phyloP scores from a whole-genome alignment of 1,139 yeast species.

The Hanseniaspora sp. region DNA sequence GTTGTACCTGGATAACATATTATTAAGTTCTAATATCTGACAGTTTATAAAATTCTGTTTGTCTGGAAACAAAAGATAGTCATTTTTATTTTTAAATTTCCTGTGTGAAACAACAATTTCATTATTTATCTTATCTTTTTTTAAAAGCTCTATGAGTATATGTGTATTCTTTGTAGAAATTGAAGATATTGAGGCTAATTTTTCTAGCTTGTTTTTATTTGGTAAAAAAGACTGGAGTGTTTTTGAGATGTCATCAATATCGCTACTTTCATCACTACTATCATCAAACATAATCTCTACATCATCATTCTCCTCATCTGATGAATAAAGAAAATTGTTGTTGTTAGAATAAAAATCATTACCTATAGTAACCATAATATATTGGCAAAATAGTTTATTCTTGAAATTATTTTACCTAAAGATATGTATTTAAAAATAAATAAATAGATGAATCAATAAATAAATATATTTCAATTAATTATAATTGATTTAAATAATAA shows the following conservation, averaged over 20 bases:
- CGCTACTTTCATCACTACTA: neutral
- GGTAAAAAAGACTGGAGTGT: too few relatives aligned
- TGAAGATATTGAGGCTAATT: too few relatives aligned
- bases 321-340: slow-evolving; percentile 2
- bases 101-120: neutral
- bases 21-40: neutral
- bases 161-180: neutral
- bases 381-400: too few relatives aligned
- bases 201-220: too few relatives aligned
- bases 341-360: neutral
- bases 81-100: slow-evolving; percentile 5
- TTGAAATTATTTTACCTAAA: too few relatives aligned
- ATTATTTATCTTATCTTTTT: neutral
- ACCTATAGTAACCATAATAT: neutral
- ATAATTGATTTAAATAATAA: too few relatives aligned
- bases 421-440: too few relatives aligned
- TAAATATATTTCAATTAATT: too few relatives aligned
- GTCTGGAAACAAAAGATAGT: slow-evolving; percentile 8
- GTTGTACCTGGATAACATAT: neutral
- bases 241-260: too few relatives aligned
- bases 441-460: too few relatives aligned
- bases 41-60: neutral
- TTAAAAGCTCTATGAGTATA: neutral
- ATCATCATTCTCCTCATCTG: slow-evolving; percentile 10
- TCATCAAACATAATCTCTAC: slow-evolving; percentile 12